Base-by-base conservation (phyloP, 2,329 filamentous ascomycete genomes). In the Talaromyces piceae region DNA sequence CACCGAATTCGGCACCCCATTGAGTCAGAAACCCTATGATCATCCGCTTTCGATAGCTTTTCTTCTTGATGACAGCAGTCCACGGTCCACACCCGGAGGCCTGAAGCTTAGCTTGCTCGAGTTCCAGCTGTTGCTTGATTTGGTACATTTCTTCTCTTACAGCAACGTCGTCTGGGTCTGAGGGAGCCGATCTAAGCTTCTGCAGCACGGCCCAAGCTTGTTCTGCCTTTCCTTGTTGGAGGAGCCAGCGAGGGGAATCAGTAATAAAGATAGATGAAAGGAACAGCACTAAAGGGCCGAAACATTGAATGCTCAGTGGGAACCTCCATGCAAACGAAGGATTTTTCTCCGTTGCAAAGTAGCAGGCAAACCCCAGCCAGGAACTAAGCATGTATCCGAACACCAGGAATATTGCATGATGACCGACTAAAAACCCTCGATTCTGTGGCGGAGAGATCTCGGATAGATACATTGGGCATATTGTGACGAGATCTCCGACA, bases 1-100 rank as follows among this genome's bases (percentile, higher is more conserved):
- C 76, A n/a, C 70, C 73, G 57, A 77, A 78, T 49, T 78, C 74
- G 2, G 75, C 74, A 20, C 75, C 75, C 73, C 74, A 78, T 56
- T 77, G 76, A 0, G 74, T 78, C 30, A 78, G 61, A 54, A 78
- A 78, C 0, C 74, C 75, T 39, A 78, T 75, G 1, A 70, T 65
- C 73, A 78, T 76, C 0, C 76, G 65, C 63, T 76, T 78, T 16
- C 75, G 65, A 54, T 77, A 76, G 7, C 73, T 73, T 52, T 67
- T 69, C 58, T 73, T 76, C 57, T 68, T 71, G 20, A 74, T n/a
- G 0, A 75, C 66, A 0, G 74, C 74, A 31, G 60, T 70, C 73
- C 73, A 76, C 0, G 71, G 67, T 1, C 59, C 70, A n/a, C 66
- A 61, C 0, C 70, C 69, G 6, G 69, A 66, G 0, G 60, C 60